Conservation (phyloP, 2,329 filamentous ascomycete genomes). For the Cercospora nicotianae region DNA sequence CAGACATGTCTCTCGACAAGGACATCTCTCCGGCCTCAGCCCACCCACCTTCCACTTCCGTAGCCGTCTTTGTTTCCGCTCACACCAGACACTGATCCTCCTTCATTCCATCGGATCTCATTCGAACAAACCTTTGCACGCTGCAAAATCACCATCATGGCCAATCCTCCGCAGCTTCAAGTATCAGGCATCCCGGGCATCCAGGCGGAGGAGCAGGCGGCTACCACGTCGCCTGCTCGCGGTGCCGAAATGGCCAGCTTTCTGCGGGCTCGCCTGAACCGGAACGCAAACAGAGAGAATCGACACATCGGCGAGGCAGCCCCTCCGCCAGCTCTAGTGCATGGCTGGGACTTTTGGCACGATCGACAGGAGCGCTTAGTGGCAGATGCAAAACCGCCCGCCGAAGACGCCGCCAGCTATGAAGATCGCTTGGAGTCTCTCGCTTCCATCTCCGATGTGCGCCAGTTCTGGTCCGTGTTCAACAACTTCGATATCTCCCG, state of each 20-base stretch:
- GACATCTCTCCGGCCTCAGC: background rate
- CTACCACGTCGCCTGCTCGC: conserved; percentile 68
- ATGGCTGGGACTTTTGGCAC: conserved; percentile 56
- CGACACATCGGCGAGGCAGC: conserved; percentile 34
- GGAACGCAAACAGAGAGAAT: conserved; percentile 7
- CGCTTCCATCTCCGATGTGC: conserved; percentile 48
- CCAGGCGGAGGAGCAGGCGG: conserved; percentile 59
- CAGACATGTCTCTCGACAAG: conserved; percentile 1
- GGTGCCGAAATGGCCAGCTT: conserved; percentile 69
- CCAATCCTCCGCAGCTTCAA: conserved; percentile 28
- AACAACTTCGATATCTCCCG: conserved; percentile 75
- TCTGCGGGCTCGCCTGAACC: conserved; percentile 38
- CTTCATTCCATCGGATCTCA: background rate
- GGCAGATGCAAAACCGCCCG: conserved; percentile 18
- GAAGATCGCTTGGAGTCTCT: conserved; percentile 50
- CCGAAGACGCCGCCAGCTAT: conserved; percentile 38
- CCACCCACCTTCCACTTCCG: background rate
- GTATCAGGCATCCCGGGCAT: conserved; percentile 59
- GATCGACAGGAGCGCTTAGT: conserved; percentile 45
- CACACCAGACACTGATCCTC: background rate
- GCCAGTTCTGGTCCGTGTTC: conserved; percentile 53
- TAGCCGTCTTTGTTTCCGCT: conserved; percentile 9
- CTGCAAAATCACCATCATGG: conserved; percentile 24
- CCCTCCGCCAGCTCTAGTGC: conserved; percentile 53
- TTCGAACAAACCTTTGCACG: background rate